Conservation (phyloP, 352 stramenopile genomes). For the Aphanomyces cochlioides region DNA sequence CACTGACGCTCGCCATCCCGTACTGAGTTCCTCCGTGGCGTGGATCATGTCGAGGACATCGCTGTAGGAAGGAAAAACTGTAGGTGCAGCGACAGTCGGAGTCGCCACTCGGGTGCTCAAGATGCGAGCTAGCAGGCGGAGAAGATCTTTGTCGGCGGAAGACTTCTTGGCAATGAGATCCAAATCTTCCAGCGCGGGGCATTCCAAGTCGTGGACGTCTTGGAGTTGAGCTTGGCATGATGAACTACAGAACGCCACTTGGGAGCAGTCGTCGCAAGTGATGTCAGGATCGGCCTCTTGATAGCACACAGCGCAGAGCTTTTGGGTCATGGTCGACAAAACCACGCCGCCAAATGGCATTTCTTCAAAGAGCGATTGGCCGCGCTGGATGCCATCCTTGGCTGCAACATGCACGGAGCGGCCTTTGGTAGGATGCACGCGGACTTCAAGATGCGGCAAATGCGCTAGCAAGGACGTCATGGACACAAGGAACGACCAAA, state of each 20-base stretch:
- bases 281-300: constrained; percentile 42
- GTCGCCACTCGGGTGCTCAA: constrained; percentile 33
- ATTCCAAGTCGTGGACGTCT: constrained; percentile 45
- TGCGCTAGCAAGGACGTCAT: not conserved
- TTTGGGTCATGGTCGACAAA: constrained; percentile 33
- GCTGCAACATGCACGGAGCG: constrained; percentile 2
- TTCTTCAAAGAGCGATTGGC: constrained; percentile 35
- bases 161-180: constrained; percentile 45
- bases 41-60: constrained; percentile 46
- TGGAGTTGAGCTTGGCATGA: constrained; percentile 39
- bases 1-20: constrained; percentile 39
- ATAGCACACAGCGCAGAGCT: constrained; percentile 47
- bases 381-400: not conserved
- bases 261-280: constrained; percentile 51
- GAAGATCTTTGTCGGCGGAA: constrained; percentile 38
- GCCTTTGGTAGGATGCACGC: not conserved
- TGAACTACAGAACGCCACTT: constrained; percentile 51
- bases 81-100: not conserved
- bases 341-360: constrained; percentile 42
- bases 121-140: constrained; percentile 46
- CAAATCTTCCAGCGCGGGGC: constrained; percentile 44
- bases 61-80: constrained; percentile 32
- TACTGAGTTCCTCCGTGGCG: constrained; percentile 35
- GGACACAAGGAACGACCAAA: not conserved
- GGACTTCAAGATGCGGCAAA: not conserved